Evolutionary conservation across 2,329 filamentous ascomycete genomes (phyloP), one percentile per base, ranked within the genome.

Genomic region (Blastomyces silverae): DNA sequence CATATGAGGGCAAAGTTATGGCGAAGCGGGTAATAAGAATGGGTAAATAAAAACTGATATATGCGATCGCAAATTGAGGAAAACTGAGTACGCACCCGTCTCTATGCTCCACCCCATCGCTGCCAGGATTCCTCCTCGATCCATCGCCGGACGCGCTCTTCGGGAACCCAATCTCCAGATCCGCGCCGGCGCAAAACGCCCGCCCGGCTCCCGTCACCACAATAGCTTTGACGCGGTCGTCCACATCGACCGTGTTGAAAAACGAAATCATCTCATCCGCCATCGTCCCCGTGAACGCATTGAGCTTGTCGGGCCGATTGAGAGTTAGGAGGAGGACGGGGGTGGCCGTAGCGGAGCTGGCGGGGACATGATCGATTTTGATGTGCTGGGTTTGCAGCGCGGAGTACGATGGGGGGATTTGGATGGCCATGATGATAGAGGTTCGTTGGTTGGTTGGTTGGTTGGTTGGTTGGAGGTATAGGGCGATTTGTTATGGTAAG

Each of bases 161-260:
- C 6, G 70, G 69, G 68, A 85, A 85, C 0, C 82, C 82, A 37
- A 79, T 76, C 0, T 82, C 80, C n/a, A 85, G 71, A 73, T 85
- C 84, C 7, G 82, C 83, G 1, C 84, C 83, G 0, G 83, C 83
- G 69, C 84, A 86, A 71, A 83, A 84, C 37, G 82, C 81, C 59
- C 71, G 70, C 8, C 80, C 82, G 0, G 79, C 72, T 5, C 82
- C 83, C 0, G 83, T 85, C n/a, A 85, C 72, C 1, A 86, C 80
- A 28, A 85, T 73, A 60, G 77, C 81, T 67, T 82, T 83, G 34
- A 85, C 83, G 6, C 83, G 78, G 63, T 83, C 79, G 66, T 86
- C 83, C 31, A 79, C 73, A 66, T 84, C 81, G 70, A 85, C 80
- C 70, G 81, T 78, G 62, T 70, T 72, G 68, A 82, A 83, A 22